Evolutionary conservation across 768 basidiomycete genomes (phyloP).

Genomic region (Cystobasidium tubakii): DNA sequence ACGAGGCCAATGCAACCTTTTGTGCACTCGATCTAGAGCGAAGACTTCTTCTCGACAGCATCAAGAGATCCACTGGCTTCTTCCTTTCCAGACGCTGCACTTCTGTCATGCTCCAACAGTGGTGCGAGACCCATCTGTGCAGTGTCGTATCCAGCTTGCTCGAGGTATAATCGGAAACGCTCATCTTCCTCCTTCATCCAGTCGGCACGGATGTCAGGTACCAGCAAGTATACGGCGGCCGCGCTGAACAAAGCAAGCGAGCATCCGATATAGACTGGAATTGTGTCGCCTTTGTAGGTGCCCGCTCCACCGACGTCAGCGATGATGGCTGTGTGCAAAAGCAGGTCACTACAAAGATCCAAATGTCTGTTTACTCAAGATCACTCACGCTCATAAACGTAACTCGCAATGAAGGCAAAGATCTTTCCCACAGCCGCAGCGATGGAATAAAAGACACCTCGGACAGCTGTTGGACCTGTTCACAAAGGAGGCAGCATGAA

Average conservation of each 20-base stretch:
- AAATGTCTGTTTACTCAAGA: constrained; percentile 31
- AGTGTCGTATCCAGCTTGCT: constrained; percentile 35
- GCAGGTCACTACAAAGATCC: not conserved
- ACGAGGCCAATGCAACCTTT: too few species aligned
- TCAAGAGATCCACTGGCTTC: not conserved
- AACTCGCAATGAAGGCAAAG: constrained; percentile 49
- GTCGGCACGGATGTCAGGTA: constrained; percentile 72
- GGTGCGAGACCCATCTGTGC: constrained; percentile 35
- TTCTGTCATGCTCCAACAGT: constrained; percentile 18
- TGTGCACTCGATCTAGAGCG: too few species aligned
- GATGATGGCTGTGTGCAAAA: constrained; percentile 42
- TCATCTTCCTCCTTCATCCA: constrained; percentile 66
- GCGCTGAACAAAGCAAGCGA: constrained; percentile 75
- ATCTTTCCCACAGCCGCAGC: constrained; percentile 68
- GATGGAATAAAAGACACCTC: constrained; percentile 45
- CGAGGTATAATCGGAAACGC: constrained; percentile 35
- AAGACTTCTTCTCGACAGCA: constrained; percentile 1
- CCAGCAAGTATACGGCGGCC: constrained; percentile 63
- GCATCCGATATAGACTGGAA: constrained; percentile 45
- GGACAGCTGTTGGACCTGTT: constrained; percentile 27
- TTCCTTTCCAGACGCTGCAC: not conserved
- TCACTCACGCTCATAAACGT: constrained; percentile 41
- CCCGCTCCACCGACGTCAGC: constrained; percentile 40
- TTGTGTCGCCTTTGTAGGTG: constrained; percentile 30
- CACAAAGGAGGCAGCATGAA: not conserved